A percentile compares a stretch with the other conserved stretches of the same genome.
These are phyloP conservation scores for Gypsophila paniculata DNA, from an alignment of 179 eudicot genomes.

Conservation along the genomic window DNA sequence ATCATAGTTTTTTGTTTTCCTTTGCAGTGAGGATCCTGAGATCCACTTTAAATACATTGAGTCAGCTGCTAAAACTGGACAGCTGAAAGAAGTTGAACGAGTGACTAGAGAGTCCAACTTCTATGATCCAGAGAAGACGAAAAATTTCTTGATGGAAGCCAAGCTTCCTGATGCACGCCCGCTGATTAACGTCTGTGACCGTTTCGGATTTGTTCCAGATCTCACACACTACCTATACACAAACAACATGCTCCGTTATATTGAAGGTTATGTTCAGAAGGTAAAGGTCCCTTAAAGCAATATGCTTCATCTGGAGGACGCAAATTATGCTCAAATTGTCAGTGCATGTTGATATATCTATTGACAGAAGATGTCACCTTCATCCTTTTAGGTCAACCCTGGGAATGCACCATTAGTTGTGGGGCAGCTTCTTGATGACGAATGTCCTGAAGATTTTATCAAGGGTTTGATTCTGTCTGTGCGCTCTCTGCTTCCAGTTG, in stretches of 20 bases:
- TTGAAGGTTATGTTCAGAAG: slow-evolving; percentile 97
- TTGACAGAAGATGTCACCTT: no score
- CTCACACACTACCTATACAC: slow-evolving; percentile 83
- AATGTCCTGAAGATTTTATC: slow-evolving; percentile 91
- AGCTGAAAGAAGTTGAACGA: slow-evolving; percentile 90
- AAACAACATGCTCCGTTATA: slow-evolving; percentile 88
- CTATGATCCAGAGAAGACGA: slow-evolving; percentile 82
- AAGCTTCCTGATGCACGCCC: slow-evolving; percentile 96
- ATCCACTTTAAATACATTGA: slow-evolving; percentile 91
- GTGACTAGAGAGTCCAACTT: slow-evolving; percentile 90
- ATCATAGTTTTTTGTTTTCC: slow-evolving; percentile 1
- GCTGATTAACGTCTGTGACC: slow-evolving; percentile 85
- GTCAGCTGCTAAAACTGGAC: slow-evolving; percentile 90
- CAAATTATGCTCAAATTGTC: no score
- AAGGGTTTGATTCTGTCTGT: slow-evolving; percentile 88
- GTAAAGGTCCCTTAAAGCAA: slow-evolving; percentile 40
- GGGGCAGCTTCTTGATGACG: slow-evolving; percentile 91
- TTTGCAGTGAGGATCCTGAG: slow-evolving; percentile 83
- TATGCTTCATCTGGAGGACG: no score
- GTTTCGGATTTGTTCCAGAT: slow-evolving; percentile 89
- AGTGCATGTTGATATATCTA: no score
- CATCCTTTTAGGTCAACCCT: slow-evolving; percentile 68
- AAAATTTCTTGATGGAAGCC: slow-evolving; percentile 89
- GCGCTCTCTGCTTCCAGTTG: slow-evolving; percentile 90
- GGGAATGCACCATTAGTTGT: slow-evolving; percentile 92